Conservation (phyloP, 2,329 filamentous ascomycete genomes). For the Lanzia echinophila region DNA sequence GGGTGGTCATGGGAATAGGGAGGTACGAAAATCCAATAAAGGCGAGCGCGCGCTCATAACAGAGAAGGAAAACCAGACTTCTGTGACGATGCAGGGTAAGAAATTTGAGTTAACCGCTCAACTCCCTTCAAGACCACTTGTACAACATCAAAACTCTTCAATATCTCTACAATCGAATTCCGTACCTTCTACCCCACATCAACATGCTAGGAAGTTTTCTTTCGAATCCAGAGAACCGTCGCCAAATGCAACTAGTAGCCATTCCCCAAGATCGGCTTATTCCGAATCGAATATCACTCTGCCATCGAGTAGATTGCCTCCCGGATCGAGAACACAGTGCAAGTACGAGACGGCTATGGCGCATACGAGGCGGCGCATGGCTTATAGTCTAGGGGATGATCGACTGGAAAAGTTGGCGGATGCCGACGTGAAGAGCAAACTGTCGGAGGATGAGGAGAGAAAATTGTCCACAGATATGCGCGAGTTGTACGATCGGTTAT, state of each 20-base stretch:
- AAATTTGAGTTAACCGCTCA: constrained; percentile 28
- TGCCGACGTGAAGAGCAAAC: constrained; percentile 62
- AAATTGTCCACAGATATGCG: constrained; percentile 77
- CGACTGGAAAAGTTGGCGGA: constrained; percentile 64
- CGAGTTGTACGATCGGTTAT: constrained; percentile 75
- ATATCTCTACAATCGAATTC: constrained; percentile 71
- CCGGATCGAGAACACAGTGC: constrained; percentile 57
- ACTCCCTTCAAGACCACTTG: constrained; percentile 25
- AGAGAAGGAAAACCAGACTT: constrained; percentile 42
- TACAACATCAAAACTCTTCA: constrained; percentile 41
- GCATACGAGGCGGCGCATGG: constrained; percentile 77
- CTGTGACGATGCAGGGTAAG: constrained; percentile 29
- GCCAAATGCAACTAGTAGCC: constrained; percentile 66
- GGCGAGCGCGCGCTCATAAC: constrained; percentile 55
- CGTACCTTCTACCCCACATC: constrained; percentile 87
- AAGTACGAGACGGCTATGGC: constrained; percentile 84
- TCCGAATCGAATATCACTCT: constrained; percentile 77
- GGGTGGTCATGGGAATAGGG: constrained; percentile 52
- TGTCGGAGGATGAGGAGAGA: constrained; percentile 66
- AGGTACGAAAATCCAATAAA: constrained; percentile 49
- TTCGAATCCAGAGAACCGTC: constrained; percentile 76
- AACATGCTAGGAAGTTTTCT: constrained; percentile 76
- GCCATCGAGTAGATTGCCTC: constrained; percentile 59
- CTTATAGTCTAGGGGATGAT: constrained; percentile 83
- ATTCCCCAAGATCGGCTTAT: constrained; percentile 84